These are phyloP conservation scores for Tetracladium setigerum DNA, from an alignment of 495 filamentous ascomycete species.

Conservation along the genomic window DNA sequence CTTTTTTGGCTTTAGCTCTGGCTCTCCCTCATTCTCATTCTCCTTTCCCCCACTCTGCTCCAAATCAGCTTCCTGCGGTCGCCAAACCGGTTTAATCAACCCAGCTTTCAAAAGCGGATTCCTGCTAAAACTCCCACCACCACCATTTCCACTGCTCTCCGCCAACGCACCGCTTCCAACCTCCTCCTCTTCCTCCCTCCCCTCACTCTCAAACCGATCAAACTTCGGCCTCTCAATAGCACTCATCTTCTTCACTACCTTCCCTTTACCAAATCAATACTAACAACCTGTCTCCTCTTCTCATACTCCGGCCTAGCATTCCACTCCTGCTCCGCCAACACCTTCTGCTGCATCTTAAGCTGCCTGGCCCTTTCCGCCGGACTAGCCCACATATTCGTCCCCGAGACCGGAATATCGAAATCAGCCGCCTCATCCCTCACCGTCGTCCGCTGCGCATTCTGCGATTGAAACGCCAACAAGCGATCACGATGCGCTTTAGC, in stretches of 20 bases:
- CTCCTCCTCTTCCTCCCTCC: conserved; percentile 20
- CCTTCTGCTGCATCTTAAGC: conserved; percentile 84
- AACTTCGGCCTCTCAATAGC: conserved; percentile 42
- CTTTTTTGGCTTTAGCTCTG: conserved; percentile 34
- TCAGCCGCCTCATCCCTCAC: conserved; percentile 92
- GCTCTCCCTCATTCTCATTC: conserved; percentile 16
- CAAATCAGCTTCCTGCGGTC: conserved; percentile 33
- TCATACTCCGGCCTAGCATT: conserved; percentile 87
- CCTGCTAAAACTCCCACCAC: conserved; percentile 62
- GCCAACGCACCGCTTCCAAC: conserved; percentile 2
- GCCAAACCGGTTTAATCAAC: conserved; percentile 71
- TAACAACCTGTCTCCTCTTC: conserved; percentile 80
- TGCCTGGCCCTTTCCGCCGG: conserved; percentile 81
- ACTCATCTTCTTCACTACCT: conserved; percentile 68
- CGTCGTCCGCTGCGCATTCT: conserved; percentile 81
- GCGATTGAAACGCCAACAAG: conserved; percentile 74
- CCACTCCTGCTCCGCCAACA: conserved; percentile 84
- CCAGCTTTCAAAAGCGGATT: conserved; percentile 73
- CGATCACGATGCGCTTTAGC: conserved; percentile 76
- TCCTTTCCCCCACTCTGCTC: conserved; percentile 30
- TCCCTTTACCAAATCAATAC: conserved; percentile 73
- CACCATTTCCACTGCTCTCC: conserved; percentile 24
- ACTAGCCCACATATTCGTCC: conserved; percentile 76
- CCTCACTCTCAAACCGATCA: conserved; percentile 39
- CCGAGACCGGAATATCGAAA: conserved; percentile 67